Percentiles rank a stretch among this genome's conserved stretches.
These are phyloP conservation scores for Rhizopogon salebrosus DNA, from an alignment of 768 basidiomycete species.

Conservation along the genomic window DNA sequence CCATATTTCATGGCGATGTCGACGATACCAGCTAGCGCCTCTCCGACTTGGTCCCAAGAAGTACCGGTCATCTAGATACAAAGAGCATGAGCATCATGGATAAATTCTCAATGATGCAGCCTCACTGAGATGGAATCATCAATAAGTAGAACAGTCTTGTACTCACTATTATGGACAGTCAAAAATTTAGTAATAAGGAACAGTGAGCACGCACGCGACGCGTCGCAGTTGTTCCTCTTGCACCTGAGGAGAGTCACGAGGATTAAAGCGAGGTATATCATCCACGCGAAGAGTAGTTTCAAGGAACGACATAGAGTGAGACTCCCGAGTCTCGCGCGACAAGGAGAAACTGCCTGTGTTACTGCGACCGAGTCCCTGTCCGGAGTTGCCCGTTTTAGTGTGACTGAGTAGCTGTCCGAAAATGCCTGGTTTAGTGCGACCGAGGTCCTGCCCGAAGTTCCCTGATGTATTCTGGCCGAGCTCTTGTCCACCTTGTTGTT, in stretches of 20 bases:
- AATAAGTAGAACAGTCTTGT: constrained; percentile 37
- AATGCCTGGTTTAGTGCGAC: neutral
- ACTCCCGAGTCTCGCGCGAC: constrained; percentile 10
- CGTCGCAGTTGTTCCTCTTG: constrained; percentile 15
- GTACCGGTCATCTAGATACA: constrained; percentile 31
- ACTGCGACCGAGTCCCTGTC: neutral
- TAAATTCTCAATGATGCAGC: neutral
- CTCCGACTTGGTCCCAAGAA: constrained; percentile 34
- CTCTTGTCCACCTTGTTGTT: constrained; percentile 4
- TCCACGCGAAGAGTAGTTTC: constrained; percentile 21
- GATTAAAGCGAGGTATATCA: constrained; percentile 24
- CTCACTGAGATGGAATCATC: constrained; percentile 36
- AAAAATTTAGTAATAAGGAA: neutral
- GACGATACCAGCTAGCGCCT: constrained; percentile 37
- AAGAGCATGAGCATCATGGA: too few species aligned
- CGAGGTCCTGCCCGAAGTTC: too few species aligned
- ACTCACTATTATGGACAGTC: constrained; percentile 20
- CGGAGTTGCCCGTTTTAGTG: neutral
- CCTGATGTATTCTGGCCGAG: neutral
- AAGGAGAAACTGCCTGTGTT: neutral
- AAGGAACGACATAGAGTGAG: constrained; percentile 1
- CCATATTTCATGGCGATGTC: constrained; percentile 32
- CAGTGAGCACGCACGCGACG: constrained; percentile 21
- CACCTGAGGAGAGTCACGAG: constrained; percentile 5
- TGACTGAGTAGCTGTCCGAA: too few species aligned